Base-by-base conservation (phyloP, 2,329 filamentous ascomycete species). In the Claviceps fusiformis region DNA sequence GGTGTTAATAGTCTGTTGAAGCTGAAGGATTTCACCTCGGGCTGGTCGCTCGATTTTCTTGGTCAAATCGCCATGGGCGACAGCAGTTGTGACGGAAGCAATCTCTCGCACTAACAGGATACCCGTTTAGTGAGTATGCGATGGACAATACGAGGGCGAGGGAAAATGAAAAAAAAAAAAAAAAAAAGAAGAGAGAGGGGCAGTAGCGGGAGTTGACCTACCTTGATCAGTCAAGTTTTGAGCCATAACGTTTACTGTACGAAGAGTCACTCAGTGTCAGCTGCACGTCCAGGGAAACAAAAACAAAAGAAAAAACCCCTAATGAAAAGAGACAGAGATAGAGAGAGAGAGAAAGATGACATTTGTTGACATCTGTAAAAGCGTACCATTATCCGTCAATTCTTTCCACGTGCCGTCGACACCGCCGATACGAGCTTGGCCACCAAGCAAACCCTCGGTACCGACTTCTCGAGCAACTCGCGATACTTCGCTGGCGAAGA, bases 381-480 rank as follows among this genome's bases (percentile, higher is more conserved):
- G 47, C 56, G 70, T 74, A 84, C 82, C 82, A 65, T 92, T 92
- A 68, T 91, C 86, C 19, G 92, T 97, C 63, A 97, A 75, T 73
- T 97, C 92, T 67, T 95, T 95, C 92, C 92, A 97, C 58, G 95
- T 95, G 64, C 92, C 92, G 70, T 93, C 89, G 55, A 97, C 92
- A 55, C 91, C 92, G 61, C 90, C 87, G 59, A 97, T 92, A 68
- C 90, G 86, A 57, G 92, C 92, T 69, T 97, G 92, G 47, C 92
- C 92, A 64, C 92, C 92, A 46, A 97, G 83, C 59, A 93, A 86
- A 66, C 92, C 92, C 70, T 97, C 91, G 13, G 92, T 97, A 62
- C 92, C 92, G 75, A 97, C 92, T 71, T 97, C 92, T 69, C 89
- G 87, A 54, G 92, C 92, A 62, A 97, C 85, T 62, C 89, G 86